Base-by-base conservation (phyloP, 139 green algal genomes). In the Chlamydomonas sphaeroides region DNA sequence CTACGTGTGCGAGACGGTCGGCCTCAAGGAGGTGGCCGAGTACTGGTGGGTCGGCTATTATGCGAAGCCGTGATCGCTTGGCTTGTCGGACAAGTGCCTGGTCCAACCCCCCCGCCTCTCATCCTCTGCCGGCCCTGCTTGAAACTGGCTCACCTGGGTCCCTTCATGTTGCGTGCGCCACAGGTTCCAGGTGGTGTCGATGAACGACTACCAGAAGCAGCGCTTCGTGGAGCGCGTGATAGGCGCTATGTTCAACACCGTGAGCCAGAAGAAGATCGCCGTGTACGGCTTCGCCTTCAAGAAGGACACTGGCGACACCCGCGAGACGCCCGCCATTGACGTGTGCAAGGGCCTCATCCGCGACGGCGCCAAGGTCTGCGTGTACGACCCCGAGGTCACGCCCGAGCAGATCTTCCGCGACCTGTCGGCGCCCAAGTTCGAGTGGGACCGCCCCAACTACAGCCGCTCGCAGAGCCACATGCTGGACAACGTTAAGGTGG, bases 221-320 rank as follows among this genome's bases (percentile, higher is more conserved):
- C 89, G 92, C 39, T 99, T 99, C 88, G 97, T 99, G 38, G 93
- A 98, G 88, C 91, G 95, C 39, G 91, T 99, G 49, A 96, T 99
- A 71, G 87, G 87, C 41, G 90, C 94, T 76, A 99, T 99, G 97
- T 99, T 99, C 94, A 99, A 99, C 94, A 99, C 97, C 36, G 96
- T 99, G 61, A 90, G 84, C 6, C 91, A 93, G 79, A 99, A 99
- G 94, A 96, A 95, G 82, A 97, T 99, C 68, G 94, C 94, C 32
- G 87, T 99, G 42, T 90, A 98, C n/a, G 97, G 97, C 72, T 99
- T 99, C 89, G 97, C 97, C 32, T 99, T 99, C 95, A 99, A 99
- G 91, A 99, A 98, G 92, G 95, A 96, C 85, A 95, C 92, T 3
- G 89, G 92, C 20, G 97, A 99, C 91, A 99, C 97, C 3, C 94